Base-by-base conservation (phyloP, 2,329 filamentous ascomycete species). In the Lachnellula suecica region DNA sequence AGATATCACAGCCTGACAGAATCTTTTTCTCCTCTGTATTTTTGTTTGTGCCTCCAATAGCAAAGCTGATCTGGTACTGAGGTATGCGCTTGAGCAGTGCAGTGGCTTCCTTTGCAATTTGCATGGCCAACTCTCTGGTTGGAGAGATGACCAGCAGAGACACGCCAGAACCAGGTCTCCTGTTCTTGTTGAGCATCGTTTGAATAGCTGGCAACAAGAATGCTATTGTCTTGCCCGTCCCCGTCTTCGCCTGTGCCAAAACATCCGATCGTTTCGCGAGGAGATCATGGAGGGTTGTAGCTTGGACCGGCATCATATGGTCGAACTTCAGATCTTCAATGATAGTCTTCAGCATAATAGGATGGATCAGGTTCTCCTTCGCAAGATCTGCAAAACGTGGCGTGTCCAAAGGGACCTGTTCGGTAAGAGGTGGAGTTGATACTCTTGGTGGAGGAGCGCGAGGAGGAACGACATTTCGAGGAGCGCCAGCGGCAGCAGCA, bases 211-310 rank as follows among this genome's bases (percentile, higher is more conserved):
- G 94, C 6, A 97, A 73, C 22, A 99, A 79, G 76, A 97, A 99
- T 31, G 90, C 94, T 52, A 97, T 75, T 0, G 94, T 99, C 75
- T 99, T 99, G 68, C 94, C 94, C 4, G 94, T 97, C 68, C 94
- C 94, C 8, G 94, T 99, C 74, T 90, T 96, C 54, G 94, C 94
- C 75, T 97, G 94, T 43, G 93, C 94, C 60, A 97, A 79, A 63
- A 88, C 90, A 65, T 55, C 63, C 7, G 41, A 82, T 20, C 94
- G 92, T 60, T 68, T 60, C 24, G 84, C 83, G 38, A 97, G 75
- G 4, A 89, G 89, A 51, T 89, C 81, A 54, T 83, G 83, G 66
- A 99, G 91, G 11, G 93, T 96, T 68, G 86, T 81, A 44, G 83
- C 79, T 71, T 99, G 94, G 13, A 99, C 93, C 20, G 94, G 88